phyloP scores from a whole-genome alignment of 345 rosid genomes.

The Dipteronia sinensis region DNA sequence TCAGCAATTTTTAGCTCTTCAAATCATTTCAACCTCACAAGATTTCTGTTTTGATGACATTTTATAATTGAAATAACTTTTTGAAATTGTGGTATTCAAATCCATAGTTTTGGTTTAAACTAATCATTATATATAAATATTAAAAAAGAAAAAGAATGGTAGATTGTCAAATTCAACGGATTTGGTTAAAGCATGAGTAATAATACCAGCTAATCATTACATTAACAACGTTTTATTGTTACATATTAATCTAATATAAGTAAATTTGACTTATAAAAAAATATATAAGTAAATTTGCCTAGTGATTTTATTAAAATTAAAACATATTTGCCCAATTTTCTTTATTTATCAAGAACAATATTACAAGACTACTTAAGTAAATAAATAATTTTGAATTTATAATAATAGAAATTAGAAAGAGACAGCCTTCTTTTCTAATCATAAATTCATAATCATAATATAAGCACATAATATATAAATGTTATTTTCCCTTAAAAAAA shows the following conservation, averaged over 20 bases:
- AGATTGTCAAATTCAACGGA: not conserved
- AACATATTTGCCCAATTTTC: too few relatives aligned
- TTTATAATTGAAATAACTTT: too few relatives aligned
- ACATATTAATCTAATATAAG: constrained; percentile 12
- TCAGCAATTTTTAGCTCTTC: too few relatives aligned
- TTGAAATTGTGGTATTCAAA: too few relatives aligned
- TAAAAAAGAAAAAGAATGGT: not conserved
- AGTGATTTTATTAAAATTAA: not conserved
- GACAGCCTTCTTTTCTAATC: too few relatives aligned
- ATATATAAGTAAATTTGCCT: not conserved
- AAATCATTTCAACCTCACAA: not conserved
- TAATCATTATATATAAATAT: too few relatives aligned
- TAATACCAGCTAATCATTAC: constrained; percentile 7
- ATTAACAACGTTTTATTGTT: not conserved
- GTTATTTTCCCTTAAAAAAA: not conserved
- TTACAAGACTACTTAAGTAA: too few relatives aligned
- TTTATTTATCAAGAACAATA: too few relatives aligned
- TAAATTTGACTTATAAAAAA: not conserved
- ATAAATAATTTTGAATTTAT: too few relatives aligned
- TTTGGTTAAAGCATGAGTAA: not conserved
- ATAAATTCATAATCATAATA: too few relatives aligned
- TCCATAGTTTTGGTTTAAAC: too few relatives aligned
- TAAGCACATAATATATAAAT: not conserved
- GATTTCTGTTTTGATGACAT: not conserved
- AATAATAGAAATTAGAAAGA: not conserved